Percentiles rank a stretch among this genome's conserved stretches.
Conservation (phyloP, 805 yeast genomes). For the Candida multigemmis region DNA sequence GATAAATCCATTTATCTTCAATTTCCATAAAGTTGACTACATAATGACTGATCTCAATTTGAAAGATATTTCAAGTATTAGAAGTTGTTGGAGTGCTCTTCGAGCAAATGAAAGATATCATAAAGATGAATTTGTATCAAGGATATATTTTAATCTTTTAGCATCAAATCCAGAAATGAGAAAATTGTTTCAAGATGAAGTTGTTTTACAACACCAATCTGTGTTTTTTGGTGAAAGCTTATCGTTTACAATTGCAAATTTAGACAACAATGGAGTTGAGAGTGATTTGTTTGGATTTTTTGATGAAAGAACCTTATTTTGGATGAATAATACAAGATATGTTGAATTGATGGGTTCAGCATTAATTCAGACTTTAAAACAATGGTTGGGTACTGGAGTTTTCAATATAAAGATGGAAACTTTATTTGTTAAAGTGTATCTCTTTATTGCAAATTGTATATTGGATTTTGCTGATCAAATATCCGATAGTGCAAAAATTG, state of each 20-base stretch:
- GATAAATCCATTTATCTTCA: too few species aligned
- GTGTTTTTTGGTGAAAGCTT: constrained; percentile 26
- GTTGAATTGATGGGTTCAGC: constrained; percentile 35
- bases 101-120: constrained; percentile 19
- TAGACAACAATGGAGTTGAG: constrained; percentile 13
- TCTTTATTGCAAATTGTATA: constrained; percentile 29
- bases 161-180: constrained; percentile 18
- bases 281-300: constrained; percentile 25
- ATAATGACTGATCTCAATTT: too few species aligned
- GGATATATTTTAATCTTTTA: constrained; percentile 24
- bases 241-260: constrained; percentile 19
- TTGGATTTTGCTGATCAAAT: constrained; percentile 15
- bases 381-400: constrained; percentile 21
- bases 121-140: constrained; percentile 18
- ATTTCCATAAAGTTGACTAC: too few species aligned
- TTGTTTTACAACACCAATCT: constrained; percentile 19
- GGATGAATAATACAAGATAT: constrained; percentile 15
- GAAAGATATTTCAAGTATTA: too few species aligned
- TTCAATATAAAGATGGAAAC: constrained; percentile 22
- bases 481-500: constrained; percentile 6
- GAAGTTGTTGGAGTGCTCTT: constrained; percentile 24
- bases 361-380: constrained; percentile 26
- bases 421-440: constrained; percentile 31
- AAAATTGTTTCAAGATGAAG: constrained; percentile 10
- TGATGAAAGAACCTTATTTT: constrained; percentile 18